A percentile compares a stretch with the other conserved stretches of the same genome.
Evolutionary conservation across 2,329 filamentous ascomycete species (phyloP).

Genomic region (Neoascochyta sp.): DNA sequence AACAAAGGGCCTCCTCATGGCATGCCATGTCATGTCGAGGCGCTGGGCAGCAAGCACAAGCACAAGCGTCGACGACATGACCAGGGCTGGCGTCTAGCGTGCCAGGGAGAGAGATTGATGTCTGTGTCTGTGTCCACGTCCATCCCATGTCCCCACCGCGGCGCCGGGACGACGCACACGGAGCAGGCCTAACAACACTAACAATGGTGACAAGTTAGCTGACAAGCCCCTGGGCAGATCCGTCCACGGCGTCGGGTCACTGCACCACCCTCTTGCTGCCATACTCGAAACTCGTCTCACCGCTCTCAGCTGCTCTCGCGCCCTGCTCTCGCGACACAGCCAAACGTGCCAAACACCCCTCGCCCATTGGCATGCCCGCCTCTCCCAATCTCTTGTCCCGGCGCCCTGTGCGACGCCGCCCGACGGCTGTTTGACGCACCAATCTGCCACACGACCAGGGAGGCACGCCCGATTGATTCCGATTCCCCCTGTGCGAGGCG

Average conservation of each 20-base stretch:
- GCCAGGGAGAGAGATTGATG: slow-evolving; percentile 20
- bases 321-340: too few species aligned
- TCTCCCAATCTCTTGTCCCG: too few species aligned
- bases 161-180: slow-evolving; percentile 34
- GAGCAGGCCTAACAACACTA: slow-evolving; percentile 24
- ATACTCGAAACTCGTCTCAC: background rate
- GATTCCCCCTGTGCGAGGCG: too few species aligned
- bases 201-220: slow-evolving; percentile 13
- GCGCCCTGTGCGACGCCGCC: too few species aligned
- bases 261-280: slow-evolving; percentile 1
- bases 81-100: slow-evolving; percentile 16
- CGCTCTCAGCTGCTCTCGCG: slow-evolving; percentile 3
- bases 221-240: slow-evolving; percentile 31
- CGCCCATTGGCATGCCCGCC: too few species aligned
- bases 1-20: too few species aligned
- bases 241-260: slow-evolving; percentile 25
- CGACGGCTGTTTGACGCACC: too few species aligned
- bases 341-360: too few species aligned
- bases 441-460: too few species aligned
- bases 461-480: too few species aligned
- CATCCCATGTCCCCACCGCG: slow-evolving; percentile 25
- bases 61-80: slow-evolving; percentile 12
- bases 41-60: slow-evolving; percentile 32
- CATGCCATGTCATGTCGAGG: too few species aligned
- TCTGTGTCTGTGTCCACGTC: too few species aligned